Evolutionary conservation across 768 basidiomycete genomes (phyloP).

Genomic region (Termitomyces sp.): DNA sequence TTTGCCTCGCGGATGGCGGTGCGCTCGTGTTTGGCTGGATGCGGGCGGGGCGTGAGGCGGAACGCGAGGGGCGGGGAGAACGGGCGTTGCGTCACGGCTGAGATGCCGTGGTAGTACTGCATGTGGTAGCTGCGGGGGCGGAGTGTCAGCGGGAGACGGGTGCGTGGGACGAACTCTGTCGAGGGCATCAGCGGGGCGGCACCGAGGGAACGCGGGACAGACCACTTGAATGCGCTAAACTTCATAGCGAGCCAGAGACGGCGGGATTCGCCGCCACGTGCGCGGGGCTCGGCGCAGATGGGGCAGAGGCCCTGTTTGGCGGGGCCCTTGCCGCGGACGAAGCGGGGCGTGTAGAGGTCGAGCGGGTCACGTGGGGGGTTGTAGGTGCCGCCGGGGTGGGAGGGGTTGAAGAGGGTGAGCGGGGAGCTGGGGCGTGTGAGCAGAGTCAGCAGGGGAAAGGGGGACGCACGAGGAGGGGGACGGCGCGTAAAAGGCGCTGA

Average conservation of each 20-base stretch:
- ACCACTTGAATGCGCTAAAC: conserved; percentile 81
- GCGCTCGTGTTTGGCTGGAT: conserved; percentile 56
- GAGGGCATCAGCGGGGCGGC: background rate
- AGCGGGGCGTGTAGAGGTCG: conserved; percentile 77
- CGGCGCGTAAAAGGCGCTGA: conserved; percentile 47
- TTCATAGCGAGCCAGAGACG: conserved; percentile 74
- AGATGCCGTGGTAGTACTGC: conserved; percentile 70
- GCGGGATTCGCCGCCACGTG: conserved; percentile 60
- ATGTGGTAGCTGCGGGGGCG: conserved; percentile 62
- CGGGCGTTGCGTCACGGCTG: conserved; percentile 58
- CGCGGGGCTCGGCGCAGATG: conserved; percentile 56
- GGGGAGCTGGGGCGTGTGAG: background rate
- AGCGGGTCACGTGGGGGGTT: conserved; percentile 55
- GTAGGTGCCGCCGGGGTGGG: conserved; percentile 44
- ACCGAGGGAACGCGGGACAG: conserved; percentile 17
- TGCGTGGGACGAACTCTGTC: background rate
- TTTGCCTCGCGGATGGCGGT: conserved; percentile 56
- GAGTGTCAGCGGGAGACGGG: too few species aligned
- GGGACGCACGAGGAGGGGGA: conserved; percentile 19
- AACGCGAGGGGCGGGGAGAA: conserved; percentile 74
- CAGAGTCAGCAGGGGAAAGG: rapidly evolving
- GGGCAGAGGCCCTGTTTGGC: conserved; percentile 77
- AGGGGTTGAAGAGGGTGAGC: conserved; percentile 21
- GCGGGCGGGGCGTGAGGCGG: conserved; percentile 38
- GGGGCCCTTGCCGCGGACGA: conserved; percentile 61